Conservation (phyloP, 306 rosid species). For the Prunus fruticosa region DNA sequence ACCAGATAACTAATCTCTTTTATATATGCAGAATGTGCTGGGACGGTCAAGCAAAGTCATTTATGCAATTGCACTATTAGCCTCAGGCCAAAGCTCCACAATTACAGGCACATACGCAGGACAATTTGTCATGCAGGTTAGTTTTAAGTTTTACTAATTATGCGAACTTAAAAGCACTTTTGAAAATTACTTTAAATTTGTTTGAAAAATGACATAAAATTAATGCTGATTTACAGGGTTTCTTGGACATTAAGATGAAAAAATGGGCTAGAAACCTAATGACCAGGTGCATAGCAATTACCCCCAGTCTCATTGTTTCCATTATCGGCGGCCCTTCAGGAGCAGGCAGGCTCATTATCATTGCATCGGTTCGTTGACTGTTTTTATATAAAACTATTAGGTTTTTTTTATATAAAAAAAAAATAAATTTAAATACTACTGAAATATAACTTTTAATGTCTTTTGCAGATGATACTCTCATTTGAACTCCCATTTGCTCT, state of each 20-base stretch:
- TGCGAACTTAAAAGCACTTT: too few species aligned
- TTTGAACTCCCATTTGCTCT: conserved; percentile 90
- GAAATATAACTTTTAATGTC: neutral
- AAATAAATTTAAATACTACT: neutral
- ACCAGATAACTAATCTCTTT: neutral
- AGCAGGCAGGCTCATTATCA: conserved; percentile 54
- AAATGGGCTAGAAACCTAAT: conserved; percentile 67
- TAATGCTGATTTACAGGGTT: conserved; percentile 50
- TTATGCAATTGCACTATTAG: conserved; percentile 81
- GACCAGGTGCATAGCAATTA: conserved; percentile 73
- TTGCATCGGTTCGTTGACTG: conserved; percentile 60
- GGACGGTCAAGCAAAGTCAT: conserved; percentile 70
- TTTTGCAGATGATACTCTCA: conserved; percentile 83
- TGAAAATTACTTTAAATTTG: too few species aligned
- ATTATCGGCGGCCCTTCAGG: conserved; percentile 59
- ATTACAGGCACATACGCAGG: conserved; percentile 98
- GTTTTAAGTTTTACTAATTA: neutral
- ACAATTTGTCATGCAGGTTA: conserved; percentile 85
- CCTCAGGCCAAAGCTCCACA: conserved; percentile 95
- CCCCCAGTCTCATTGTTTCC: conserved; percentile 85
- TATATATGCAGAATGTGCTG: conserved; percentile 58
- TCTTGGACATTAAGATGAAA: conserved; percentile 82
- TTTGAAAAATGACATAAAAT: neutral
- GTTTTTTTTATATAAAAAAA: too few species aligned
- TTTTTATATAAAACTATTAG: too few species aligned